phyloP scores from a whole-genome alignment of 2,329 filamentous ascomycete genomes.

The Dactylellina sp. region DNA sequence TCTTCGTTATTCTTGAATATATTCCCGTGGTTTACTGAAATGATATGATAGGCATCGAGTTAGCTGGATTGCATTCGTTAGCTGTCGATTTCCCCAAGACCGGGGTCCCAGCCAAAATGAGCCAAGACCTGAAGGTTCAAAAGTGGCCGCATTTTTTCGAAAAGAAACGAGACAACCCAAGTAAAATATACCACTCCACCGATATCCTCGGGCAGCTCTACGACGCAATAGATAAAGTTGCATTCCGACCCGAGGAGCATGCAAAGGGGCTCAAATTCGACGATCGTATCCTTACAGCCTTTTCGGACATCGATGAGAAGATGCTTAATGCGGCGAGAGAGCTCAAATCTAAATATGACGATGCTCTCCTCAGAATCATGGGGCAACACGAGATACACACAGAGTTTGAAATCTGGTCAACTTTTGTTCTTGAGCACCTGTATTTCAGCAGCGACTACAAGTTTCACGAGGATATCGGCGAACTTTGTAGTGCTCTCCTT shows the following conservation, averaged over 20 bases:
- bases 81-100: slow-evolving; percentile 97
- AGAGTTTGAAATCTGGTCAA: slow-evolving; percentile 92
- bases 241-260: slow-evolving; percentile 77
- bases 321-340: slow-evolving; percentile 71
- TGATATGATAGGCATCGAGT: slow-evolving; percentile 69
- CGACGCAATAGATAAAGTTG: slow-evolving; percentile 71
- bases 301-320: slow-evolving; percentile 67
- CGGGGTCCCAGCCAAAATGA: slow-evolving; percentile 79
- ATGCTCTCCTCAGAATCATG: slow-evolving; percentile 80
- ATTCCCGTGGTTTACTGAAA: not conserved
- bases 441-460: slow-evolving; percentile 82
- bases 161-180: slow-evolving; percentile 77
- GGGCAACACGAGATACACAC: slow-evolving; percentile 83
- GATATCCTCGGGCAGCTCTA: slow-evolving; percentile 82
- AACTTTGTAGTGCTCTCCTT: slow-evolving; percentile 74
- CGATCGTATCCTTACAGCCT: slow-evolving; percentile 75
- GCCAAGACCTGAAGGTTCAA: slow-evolving; percentile 62
- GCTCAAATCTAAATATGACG: slow-evolving; percentile 83
- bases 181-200: slow-evolving; percentile 51
- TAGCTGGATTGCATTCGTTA: slow-evolving; percentile 85
- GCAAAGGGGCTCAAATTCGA: slow-evolving; percentile 73
- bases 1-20: not conserved
- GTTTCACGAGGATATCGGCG: slow-evolving; percentile 82
- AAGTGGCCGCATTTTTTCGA: slow-evolving; percentile 68
- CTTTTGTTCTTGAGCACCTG: slow-evolving; percentile 82